Percentiles rank a stretch among this genome's conserved stretches.
These are phyloP conservation scores for Breviolum minutum DNA, from an alignment of 73 alveolate species.

Conservation along the genomic window DNA sequence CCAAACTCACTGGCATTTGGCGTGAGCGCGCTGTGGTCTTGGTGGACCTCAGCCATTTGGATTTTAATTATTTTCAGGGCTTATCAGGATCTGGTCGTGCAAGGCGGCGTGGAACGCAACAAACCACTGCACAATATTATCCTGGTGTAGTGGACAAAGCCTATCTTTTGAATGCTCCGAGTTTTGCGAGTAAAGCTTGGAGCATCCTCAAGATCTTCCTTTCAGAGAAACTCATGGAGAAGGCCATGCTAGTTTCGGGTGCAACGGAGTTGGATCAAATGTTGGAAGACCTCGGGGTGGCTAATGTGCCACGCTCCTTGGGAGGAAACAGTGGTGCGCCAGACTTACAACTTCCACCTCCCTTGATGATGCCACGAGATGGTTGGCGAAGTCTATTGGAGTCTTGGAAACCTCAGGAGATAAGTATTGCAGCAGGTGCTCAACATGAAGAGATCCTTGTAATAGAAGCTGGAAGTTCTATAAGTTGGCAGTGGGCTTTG, in stretches of 20 bases:
- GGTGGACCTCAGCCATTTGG: conserved; percentile 37
- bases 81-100: conserved; percentile 20
- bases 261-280: background rate
- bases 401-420: background rate
- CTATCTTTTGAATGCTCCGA: conserved; percentile 33
- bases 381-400: background rate
- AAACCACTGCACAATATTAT: conserved; percentile 29
- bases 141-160: conserved; percentile 55
- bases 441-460: background rate
- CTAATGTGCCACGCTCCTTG: background rate
- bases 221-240: conserved; percentile 21
- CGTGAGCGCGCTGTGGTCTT: conserved; percentile 42
- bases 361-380: background rate
- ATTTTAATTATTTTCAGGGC: conserved; percentile 58
- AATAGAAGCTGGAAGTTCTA: background rate
- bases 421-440: background rate
- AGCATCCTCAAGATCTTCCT: conserved; percentile 27
- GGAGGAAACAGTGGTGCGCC: background rate
- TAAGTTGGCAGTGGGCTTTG: conserved; percentile 8
- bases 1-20: conserved; percentile 16
- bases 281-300: conserved; percentile 19
- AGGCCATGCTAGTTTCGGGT: background rate
- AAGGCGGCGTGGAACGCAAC: conserved; percentile 9
- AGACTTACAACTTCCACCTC: background rate
- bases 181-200: conserved; percentile 10